phyloP scores from a whole-genome alignment of 768 basidiomycete species.

The Collybia nuda region DNA sequence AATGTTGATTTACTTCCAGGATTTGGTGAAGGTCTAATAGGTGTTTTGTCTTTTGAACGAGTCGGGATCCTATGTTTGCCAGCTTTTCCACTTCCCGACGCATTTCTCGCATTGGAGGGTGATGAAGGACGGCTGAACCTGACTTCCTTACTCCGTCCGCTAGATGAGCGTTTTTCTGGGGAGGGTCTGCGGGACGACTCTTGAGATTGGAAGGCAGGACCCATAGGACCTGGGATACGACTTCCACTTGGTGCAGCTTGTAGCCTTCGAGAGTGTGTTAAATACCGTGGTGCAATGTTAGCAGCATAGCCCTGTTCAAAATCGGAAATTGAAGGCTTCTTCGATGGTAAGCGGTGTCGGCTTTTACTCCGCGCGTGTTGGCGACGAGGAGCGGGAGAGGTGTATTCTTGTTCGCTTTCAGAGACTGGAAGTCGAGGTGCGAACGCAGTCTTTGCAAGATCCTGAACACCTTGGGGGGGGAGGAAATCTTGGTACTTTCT shows the following conservation, averaged over 20 bases:
- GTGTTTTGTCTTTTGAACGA: slow-evolving; percentile 39
- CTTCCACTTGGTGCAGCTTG: slow-evolving; percentile 32
- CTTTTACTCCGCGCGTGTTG: slow-evolving; percentile 43
- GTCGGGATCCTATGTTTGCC: slow-evolving; percentile 35
- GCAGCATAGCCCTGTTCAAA: slow-evolving; percentile 91
- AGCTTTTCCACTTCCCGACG: slow-evolving; percentile 28
- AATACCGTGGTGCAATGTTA: slow-evolving; percentile 82
- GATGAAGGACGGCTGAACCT: slow-evolving; percentile 47
- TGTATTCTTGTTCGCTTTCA: slow-evolving; percentile 80
- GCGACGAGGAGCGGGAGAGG: slow-evolving; percentile 34
- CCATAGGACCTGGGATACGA: slow-evolving; percentile 57
- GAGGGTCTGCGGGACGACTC: slow-evolving; percentile 65
- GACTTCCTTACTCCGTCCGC: slow-evolving; percentile 35
- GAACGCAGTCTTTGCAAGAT: slow-evolving; percentile 69
- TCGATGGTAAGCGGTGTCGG: slow-evolving; percentile 47
- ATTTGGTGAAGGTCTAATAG: slow-evolving; percentile 42
- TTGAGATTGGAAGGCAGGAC: slow-evolving; percentile 52
- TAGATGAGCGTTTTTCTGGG: slow-evolving; percentile 63
- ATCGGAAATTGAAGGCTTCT: slow-evolving; percentile 72
- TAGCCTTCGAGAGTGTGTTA: slow-evolving; percentile 53
- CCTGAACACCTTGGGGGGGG: slow-evolving; percentile 70
- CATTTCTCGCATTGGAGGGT: slow-evolving; percentile 33
- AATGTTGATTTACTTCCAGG: slow-evolving; percentile 49
- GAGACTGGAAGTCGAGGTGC: slow-evolving; percentile 60
- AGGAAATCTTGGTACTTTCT: slow-evolving; percentile 79